Evolutionary conservation across 768 basidiomycete species (phyloP).

Genomic region (Lyophyllum decastes): DNA sequence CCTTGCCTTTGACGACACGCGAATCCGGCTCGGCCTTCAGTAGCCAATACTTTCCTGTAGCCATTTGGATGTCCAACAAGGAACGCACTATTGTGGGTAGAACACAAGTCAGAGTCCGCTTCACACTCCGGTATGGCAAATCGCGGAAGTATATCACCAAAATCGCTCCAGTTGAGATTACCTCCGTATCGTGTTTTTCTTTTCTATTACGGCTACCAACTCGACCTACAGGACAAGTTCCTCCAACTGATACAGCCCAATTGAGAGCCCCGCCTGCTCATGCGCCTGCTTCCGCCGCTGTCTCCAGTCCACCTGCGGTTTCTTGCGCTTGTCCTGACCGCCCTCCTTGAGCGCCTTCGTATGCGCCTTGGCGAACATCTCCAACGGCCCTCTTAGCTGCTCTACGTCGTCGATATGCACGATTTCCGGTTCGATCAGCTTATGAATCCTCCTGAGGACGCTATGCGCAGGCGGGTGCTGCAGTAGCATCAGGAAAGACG

Average conservation of each 20-base stretch:
- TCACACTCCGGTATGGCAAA: neutral
- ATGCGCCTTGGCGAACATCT: constrained; percentile 62
- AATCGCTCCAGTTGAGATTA: too few species aligned
- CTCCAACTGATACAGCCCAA: constrained; percentile 74
- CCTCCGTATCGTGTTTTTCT: neutral
- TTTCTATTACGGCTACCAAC: neutral
- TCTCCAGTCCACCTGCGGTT: constrained; percentile 45
- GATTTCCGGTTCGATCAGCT: constrained; percentile 59
- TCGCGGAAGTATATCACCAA: neutral
- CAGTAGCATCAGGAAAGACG: constrained; percentile 68
- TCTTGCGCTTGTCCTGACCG: constrained; percentile 33
- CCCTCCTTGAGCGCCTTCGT: constrained; percentile 46
- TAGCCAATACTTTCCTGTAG: constrained; percentile 55
- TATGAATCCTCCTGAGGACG: constrained; percentile 49
- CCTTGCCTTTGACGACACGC: constrained; percentile 82
- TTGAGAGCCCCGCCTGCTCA: constrained; percentile 50
- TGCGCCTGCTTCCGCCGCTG: constrained; percentile 54
- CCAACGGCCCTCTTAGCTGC: constrained; percentile 59
- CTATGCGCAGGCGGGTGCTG: constrained; percentile 62
- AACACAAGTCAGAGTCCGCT: constrained; percentile 1
- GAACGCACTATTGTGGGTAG: neutral
- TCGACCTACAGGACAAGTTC: constrained; percentile 51
- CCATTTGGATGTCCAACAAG: constrained; percentile 4
- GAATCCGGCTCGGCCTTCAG: constrained; percentile 88
- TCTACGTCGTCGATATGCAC: constrained; percentile 49